A percentile compares a stretch with the other conserved stretches of the same genome.
phyloP scores from a whole-genome alignment of 495 filamentous ascomycete species.

The Aspergillus steynii region DNA sequence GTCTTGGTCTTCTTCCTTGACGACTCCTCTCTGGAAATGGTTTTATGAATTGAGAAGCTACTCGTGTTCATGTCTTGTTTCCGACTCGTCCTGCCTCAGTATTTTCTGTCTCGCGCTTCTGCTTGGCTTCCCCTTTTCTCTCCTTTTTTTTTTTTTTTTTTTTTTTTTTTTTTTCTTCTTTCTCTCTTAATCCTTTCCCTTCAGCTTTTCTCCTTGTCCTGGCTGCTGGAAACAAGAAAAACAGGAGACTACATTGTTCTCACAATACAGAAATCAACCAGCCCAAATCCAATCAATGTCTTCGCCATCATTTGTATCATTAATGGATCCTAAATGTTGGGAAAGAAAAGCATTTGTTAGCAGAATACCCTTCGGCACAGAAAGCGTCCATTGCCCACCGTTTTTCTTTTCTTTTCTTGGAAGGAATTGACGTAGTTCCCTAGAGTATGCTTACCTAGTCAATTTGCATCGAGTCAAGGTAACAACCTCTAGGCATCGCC shows the following conservation, averaged over 20 bases:
- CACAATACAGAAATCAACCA: no score
- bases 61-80: not conserved
- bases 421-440: no score
- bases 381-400: no score
- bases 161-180: not conserved
- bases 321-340: not conserved
- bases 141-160: not conserved
- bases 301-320: not conserved
- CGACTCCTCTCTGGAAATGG: conserved; percentile 17
- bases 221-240: no score
- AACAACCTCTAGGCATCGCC: not conserved
- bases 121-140: not conserved
- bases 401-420: no score
- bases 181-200: not conserved
- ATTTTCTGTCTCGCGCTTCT: no score
- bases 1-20: conserved; percentile 9
- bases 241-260: not conserved
- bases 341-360: no score
- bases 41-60: conserved; percentile 24
- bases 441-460: not conserved
- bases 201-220: not conserved
- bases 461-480: not conserved
- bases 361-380: not conserved
- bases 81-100: no score
- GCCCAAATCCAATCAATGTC: not conserved